Conservation (phyloP, 768 basidiomycete genomes). For the Rhizopogon sp. region DNA sequence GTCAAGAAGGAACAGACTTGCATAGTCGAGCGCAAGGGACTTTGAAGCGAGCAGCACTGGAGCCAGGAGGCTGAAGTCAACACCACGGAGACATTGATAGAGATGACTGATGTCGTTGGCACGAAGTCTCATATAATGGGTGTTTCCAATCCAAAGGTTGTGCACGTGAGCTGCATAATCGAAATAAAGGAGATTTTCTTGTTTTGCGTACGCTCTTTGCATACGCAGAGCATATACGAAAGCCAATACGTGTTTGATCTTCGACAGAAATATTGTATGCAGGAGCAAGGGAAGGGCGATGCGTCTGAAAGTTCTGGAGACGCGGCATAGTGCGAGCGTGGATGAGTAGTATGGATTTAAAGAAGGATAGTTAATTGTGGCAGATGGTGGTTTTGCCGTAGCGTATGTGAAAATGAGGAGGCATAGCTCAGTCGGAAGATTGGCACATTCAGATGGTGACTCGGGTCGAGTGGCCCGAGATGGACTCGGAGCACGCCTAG, state of each 20-base stretch:
- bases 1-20: slow-evolving; percentile 29
- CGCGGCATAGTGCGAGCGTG: slow-evolving; percentile 26
- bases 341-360: slow-evolving; percentile 16
- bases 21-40: slow-evolving; percentile 26
- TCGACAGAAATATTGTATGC: slow-evolving; percentile 30
- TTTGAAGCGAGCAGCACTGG: slow-evolving; percentile 1
- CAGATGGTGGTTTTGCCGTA: neutral
- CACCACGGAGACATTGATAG: slow-evolving; percentile 12
- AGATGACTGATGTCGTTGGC: too few species aligned
- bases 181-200: slow-evolving; percentile 20
- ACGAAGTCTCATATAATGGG: too few species aligned
- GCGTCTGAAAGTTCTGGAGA: slow-evolving; percentile 29
- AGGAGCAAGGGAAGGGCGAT: slow-evolving; percentile 34
- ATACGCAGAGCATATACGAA: slow-evolving; percentile 29
- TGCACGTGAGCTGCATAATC: slow-evolving; percentile 28
- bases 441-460: neutral
- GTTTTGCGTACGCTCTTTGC: slow-evolving; percentile 12
- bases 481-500: neutral
- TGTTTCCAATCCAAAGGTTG: slow-evolving; percentile 29
- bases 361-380: too few species aligned
- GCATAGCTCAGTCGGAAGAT: slow-evolving; percentile 31
- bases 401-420: slow-evolving; percentile 30
- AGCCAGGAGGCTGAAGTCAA: slow-evolving; percentile 13
- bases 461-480: slow-evolving; percentile 2
- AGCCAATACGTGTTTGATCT: neutral